phyloP scores from a whole-genome alignment of 352 stramenopile species.

The Phytophthora litchii region DNA sequence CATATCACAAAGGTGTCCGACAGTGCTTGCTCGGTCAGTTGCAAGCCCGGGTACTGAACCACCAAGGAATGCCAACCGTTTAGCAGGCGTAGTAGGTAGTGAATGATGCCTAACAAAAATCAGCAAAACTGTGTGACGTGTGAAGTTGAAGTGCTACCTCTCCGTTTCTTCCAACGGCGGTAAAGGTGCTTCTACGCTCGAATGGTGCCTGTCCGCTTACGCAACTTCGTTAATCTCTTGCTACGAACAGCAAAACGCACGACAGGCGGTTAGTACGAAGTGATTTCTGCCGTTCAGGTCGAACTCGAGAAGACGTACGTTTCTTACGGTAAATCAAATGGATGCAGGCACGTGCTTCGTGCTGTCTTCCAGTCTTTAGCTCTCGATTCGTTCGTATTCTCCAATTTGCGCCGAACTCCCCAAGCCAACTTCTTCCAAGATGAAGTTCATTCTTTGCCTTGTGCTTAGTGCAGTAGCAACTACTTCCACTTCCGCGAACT shows the following conservation, averaged over 20 bases:
- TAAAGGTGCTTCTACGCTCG: not conserved
- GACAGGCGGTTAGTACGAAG: not conserved
- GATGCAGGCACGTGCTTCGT: conserved; percentile 2
- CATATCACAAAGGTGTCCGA: conserved; percentile 1
- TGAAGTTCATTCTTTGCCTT: conserved; percentile 11
- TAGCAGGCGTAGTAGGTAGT: too few relatives aligned
- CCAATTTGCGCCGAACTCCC: conserved; percentile 1
- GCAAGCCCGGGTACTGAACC: not conserved
- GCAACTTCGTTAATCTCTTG: not conserved
- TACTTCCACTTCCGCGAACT: not conserved
- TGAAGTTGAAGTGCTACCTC: conserved; percentile 7
- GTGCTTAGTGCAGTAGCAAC: conserved; percentile 1
- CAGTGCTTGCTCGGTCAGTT: not conserved
- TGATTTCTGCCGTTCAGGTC: conserved; percentile 2
- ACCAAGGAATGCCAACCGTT: too few relatives aligned
- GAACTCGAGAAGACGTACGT: conserved; percentile 6
- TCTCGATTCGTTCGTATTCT: not conserved
- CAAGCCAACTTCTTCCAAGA: not conserved
- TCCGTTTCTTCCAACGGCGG: conserved; percentile 8
- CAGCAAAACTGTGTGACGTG: conserved; percentile 6
- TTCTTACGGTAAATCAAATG: conserved; percentile 11
- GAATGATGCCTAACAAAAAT: too few relatives aligned
- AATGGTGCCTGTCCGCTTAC: conserved; percentile 1
- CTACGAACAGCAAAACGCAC: conserved; percentile 4
- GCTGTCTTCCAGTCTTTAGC: conserved; percentile 2